Percentiles rank a stretch among this genome's conserved stretches.
Evolutionary conservation across 164 flowering plant species (phyloP).

Genomic region (Taxillus chinensis): DNA sequence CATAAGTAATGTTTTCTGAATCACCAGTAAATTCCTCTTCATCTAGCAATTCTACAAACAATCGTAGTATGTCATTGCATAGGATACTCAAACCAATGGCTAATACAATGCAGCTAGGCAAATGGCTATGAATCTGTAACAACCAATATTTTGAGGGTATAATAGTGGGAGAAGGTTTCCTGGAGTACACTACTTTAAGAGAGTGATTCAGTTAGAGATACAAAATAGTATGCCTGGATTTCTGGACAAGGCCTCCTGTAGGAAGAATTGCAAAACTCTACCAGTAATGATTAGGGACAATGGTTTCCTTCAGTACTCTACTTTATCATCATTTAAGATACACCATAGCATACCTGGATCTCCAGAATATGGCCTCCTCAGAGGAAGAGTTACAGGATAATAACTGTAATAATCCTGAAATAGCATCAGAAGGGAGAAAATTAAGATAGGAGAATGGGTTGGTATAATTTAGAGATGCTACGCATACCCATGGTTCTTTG

Average conservation of each 20-base stretch:
- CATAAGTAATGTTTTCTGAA: conserved; percentile 12
- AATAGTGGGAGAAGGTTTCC: too few relatives aligned
- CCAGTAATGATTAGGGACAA: too few relatives aligned
- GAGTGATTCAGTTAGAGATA: too few relatives aligned
- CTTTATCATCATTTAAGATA: too few relatives aligned
- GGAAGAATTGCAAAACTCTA: too few relatives aligned
- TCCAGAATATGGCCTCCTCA: conserved; percentile 59
- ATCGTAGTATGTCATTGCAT: neutral
- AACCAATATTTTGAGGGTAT: too few relatives aligned
- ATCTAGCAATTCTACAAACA: conserved; percentile 35
- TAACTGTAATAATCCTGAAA: conserved; percentile 49
- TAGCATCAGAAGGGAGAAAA: neutral
- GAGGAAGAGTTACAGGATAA: conserved; percentile 56
- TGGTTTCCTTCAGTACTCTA: too few relatives aligned
- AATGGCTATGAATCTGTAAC: neutral
- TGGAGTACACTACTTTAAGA: too few relatives aligned
- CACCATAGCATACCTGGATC: conserved; percentile 42
- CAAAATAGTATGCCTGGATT: too few relatives aligned
- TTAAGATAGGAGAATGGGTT: neutral
- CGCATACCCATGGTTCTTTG: conserved; percentile 53
- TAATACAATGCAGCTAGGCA: conserved; percentile 1
- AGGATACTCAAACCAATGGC: neutral
- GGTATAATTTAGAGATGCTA: conserved; percentile 1
- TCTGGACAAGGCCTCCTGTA: too few relatives aligned
- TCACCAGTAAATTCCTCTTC: conserved; percentile 41